These are phyloP conservation scores for Stagonosporopsis tanaceti DNA, from an alignment of 2,329 filamentous ascomycete species.

Conservation along the genomic window DNA sequence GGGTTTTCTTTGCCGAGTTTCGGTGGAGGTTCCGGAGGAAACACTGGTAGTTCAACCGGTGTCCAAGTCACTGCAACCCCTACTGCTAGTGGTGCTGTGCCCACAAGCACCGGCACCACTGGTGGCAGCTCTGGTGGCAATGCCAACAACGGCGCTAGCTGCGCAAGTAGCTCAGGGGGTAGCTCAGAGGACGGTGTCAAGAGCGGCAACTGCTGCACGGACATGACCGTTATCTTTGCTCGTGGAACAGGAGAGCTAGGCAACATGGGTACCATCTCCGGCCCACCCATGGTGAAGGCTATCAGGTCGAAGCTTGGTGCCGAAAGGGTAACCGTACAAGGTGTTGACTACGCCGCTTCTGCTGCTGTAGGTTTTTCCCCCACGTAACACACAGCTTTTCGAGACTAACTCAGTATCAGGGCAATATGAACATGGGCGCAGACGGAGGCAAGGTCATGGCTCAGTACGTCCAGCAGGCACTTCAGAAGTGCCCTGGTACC, in stretches of 20 bases:
- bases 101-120: conserved; percentile 14
- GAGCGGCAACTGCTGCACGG: conserved; percentile 51
- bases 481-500: conserved; percentile 41
- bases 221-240: conserved; percentile 55
- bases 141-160: conserved; percentile 33
- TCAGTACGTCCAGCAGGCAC: conserved; percentile 31
- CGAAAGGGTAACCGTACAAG: conserved; percentile 40
- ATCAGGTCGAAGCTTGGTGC: conserved; percentile 39
- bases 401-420: conserved; percentile 25
- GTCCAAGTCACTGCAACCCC: conserved; percentile 12
- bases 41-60: background rate
- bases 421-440: conserved; percentile 36
- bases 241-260: conserved; percentile 54
- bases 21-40: background rate
- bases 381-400: too few relatives aligned
- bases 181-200: conserved; percentile 52
- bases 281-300: conserved; percentile 48
- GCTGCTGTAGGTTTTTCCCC: conserved; percentile 29
- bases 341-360: conserved; percentile 43
- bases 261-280: conserved; percentile 54
- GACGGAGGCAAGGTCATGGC: conserved; percentile 41
- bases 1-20: background rate
- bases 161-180: conserved; percentile 27
- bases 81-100: conserved; percentile 5
- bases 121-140: conserved; percentile 7